Base-by-base conservation (phyloP, 306 rosid genomes). In the Notholithocarpus densiflorus region DNA sequence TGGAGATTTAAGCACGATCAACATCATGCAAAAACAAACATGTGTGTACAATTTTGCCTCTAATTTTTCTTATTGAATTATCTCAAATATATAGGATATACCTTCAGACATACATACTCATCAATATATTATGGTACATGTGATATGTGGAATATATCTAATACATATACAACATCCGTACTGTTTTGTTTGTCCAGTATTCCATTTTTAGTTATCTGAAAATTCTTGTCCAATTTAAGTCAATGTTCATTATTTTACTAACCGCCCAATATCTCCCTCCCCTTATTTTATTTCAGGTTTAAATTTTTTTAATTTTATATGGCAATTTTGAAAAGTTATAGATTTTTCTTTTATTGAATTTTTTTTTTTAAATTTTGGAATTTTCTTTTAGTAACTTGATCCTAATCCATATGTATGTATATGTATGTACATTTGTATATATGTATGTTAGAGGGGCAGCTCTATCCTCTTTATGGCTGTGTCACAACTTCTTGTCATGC, bases 1-100 rank as follows among this genome's bases (percentile, higher is more conserved):
- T 95, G 99, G 99, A 86, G 99, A 84, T 95, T 95, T 82, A 93
- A 95, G 90, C 99, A 95, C 62, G 99, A 95, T 65, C 89, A 84
- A 59, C 98, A 95, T 87, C 99, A 95, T 88, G 99, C 99, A 56
- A 95, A 93, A 87, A 95, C 99, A 80, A 95, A 95, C 89, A 93
- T 95, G 99, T 95, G 75, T 75, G 95, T 62, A n/a, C 29, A 51
- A 37, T 52, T 75, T 76, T 70, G 74, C 74, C 65, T 51, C 8
- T 52, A 20, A 45, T 27, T 27, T 56, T 65, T 6, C 15, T 29
- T 73, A 32, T 24, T 17, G 37, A 62, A 62, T 48, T 56, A 75
- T 75, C 80, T 71, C 76, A 52, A 23, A 59, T 11, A 3, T 62
- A 62, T 27, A 18, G 69, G 29, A 62, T 62, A 7, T 62, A 62